Percentiles rank a stretch among this genome's conserved stretches.
phyloP scores from a whole-genome alignment of 2,329 filamentous ascomycete species.

The Fusarium sp. region DNA sequence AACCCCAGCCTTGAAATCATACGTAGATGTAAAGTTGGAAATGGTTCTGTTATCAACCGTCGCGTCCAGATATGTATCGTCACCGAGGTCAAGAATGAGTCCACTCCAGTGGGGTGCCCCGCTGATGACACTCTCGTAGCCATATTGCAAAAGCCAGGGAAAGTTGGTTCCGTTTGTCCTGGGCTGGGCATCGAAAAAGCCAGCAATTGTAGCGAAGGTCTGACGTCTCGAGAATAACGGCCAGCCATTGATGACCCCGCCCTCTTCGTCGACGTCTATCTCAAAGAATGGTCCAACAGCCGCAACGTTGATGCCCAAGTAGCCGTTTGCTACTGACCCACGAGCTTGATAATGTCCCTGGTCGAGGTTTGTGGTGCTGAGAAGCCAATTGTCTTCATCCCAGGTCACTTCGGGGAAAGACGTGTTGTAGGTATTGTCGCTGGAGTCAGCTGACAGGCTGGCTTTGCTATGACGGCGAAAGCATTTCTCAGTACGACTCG shows the following conservation, averaged over 20 bases:
- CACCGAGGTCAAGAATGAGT: neutral
- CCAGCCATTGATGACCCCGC: constrained; percentile 12
- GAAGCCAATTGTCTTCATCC: constrained; percentile 11
- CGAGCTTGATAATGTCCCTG: constrained; percentile 11
- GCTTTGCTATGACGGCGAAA: neutral
- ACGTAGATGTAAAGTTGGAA: neutral
- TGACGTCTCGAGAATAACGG: constrained; percentile 3
- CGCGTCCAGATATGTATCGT: constrained; percentile 5
- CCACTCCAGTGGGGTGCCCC: neutral
- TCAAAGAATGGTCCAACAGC: constrained; percentile 6
- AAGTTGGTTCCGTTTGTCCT: constrained; percentile 1
- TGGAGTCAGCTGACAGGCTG: neutral
- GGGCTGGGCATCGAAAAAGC: neutral
- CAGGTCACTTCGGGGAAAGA: constrained; percentile 1
- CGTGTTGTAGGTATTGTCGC: neutral
- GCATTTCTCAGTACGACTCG: neutral
- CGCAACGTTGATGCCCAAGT: constrained; percentile 5
- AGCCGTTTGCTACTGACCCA: constrained; percentile 8
- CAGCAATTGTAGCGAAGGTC: neutral
- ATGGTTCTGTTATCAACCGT: neutral
- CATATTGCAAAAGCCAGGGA: constrained; percentile 11
- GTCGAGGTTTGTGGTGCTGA: neutral
- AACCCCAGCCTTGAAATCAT: neutral
- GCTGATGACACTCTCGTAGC: neutral
- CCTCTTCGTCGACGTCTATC: neutral